Base-by-base conservation (phyloP, 208 protist genomes). In the Crithidia sp. region DNA sequence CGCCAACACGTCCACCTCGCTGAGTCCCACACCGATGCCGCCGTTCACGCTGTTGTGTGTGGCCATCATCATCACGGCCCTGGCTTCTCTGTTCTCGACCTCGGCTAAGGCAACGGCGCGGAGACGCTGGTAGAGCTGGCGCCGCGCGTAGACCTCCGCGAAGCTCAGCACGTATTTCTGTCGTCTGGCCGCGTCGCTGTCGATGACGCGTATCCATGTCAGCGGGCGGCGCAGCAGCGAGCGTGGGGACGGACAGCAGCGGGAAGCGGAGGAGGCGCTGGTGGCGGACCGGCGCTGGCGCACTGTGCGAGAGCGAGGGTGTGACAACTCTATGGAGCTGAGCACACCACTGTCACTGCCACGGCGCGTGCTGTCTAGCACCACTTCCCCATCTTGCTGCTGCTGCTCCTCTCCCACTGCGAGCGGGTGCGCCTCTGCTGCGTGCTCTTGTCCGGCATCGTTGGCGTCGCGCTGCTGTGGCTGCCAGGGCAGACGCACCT, bases 91-190 rank as follows among this genome's bases (percentile, higher is more conserved):
- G 28, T 28, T 28, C 28, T 28, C 28, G 28, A 28, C 28, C 28
- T 28, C 28, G 28, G 28, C 28, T 28, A 28, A 28, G 28, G 28
- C 28, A 28, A 49, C 45, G 9, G 67, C 66, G 3, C 28, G 40
- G n/a, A 44, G 50, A 3, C n/a, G 50, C 40, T 5, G 43, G n/a
- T 57, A 69, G 19, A 61, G 60, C 19, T 79, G 67, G 9, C 74
- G 74, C 5, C 74, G 55, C 19, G 44, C 45, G 62, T 65, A 74
- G 7, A 79, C 74, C 45, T 79, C 67, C 5, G 60, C 47, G 54
- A 79, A 79, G 74, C 50, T 67, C 37, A 79, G 54, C 37, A 74
- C 61, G 53, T 53, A 44, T 3, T 19, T 28, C 9, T 43, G 53
- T 37, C 53, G 52, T 43, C 16, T n/a, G 14, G 65, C 65, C 2